These are phyloP conservation scores for Scortechinia acanthostroma DNA, from an alignment of 2,329 filamentous ascomycete species.

Conservation along the genomic window DNA sequence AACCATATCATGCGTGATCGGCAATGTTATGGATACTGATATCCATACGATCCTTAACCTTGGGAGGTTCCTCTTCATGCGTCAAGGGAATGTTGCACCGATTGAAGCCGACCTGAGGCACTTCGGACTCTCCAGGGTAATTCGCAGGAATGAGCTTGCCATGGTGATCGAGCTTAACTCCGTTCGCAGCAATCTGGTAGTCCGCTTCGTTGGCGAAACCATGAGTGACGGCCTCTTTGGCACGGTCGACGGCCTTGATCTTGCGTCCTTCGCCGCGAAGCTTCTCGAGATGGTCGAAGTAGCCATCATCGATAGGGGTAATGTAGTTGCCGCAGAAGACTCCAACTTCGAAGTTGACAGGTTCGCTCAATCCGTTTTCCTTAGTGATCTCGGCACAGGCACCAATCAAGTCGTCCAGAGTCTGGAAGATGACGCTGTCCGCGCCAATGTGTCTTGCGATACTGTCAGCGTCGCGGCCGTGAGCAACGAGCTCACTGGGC, in stretches of 20 bases:
- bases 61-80: conserved; percentile 21
- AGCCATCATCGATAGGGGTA: conserved; percentile 60
- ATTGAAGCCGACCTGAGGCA: neutral
- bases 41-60: conserved; percentile 42
- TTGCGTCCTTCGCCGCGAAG: conserved; percentile 58
- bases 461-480: conserved; percentile 48
- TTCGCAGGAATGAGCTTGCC: conserved; percentile 45
- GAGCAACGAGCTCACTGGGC: conserved; percentile 60
- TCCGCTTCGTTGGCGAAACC: conserved; percentile 53
- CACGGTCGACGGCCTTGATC: conserved; percentile 57
- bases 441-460: conserved; percentile 65
- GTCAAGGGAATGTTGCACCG: conserved; percentile 13
- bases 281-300: conserved; percentile 63
- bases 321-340: conserved; percentile 71
- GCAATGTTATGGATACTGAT: conserved; percentile 52
- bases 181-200: conserved; percentile 54
- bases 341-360: conserved; percentile 63
- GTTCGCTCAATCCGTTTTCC: conserved; percentile 26
- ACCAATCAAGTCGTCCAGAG: conserved; percentile 55
- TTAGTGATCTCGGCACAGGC: conserved; percentile 58
- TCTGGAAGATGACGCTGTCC: conserved; percentile 66
- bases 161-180: conserved; percentile 43
- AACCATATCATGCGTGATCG: conserved; percentile 24
- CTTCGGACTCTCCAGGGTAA: neutral
- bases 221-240: conserved; percentile 55